Evolutionary conservation across 176 grass and related monocot species (phyloP), one percentile per base, ranked within the genome.

Genomic region (Alopecurus myosuroides): DNA sequence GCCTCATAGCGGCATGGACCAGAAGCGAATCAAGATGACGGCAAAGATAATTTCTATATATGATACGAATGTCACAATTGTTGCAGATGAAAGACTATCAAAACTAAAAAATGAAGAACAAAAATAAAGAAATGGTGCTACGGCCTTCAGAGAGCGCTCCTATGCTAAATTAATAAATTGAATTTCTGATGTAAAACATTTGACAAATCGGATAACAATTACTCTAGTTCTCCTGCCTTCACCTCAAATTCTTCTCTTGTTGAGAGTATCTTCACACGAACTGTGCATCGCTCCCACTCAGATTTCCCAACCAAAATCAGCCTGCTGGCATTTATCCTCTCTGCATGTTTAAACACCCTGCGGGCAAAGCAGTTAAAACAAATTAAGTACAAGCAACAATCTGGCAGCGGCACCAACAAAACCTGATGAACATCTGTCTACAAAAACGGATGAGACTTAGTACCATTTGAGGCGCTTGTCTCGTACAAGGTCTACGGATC

Each of bases 301-400:
- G 93, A 95, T 42, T 90, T 98, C 33, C 97, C 97, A 25, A 98
- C 91, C 89, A 98, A 91, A 40, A 96, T 78, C 63, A 98, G 89
- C 84, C 97, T 92, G 66, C 84, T 87, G 19, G 93, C 97, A 75
- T 93, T 95, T 85, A 95, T 90, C 88, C 93, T 88, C 57, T 95
- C 97, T 0, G 97, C 89, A 29, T 98, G 91, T 82, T 98, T 98
- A 86, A 95, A 98, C 69, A 98, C 93, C 97, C 97, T 95, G 81
- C 23, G 33, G 9, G 23, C 25, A 33, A 20, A 78, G 48, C 19
- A 56, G 18, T 20, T 33, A 85, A 80, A 49, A 22, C n/a, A 45
- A 86, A 86, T 74, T 62, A 71, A 29, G 6, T 7, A 81, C 53
- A 37, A 30, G 70, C 53, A 34, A 30, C 49, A 33, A 35, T 26